Base-by-base conservation (phyloP, 176 grass and related monocot species). In the Alloteropsis semialata region DNA sequence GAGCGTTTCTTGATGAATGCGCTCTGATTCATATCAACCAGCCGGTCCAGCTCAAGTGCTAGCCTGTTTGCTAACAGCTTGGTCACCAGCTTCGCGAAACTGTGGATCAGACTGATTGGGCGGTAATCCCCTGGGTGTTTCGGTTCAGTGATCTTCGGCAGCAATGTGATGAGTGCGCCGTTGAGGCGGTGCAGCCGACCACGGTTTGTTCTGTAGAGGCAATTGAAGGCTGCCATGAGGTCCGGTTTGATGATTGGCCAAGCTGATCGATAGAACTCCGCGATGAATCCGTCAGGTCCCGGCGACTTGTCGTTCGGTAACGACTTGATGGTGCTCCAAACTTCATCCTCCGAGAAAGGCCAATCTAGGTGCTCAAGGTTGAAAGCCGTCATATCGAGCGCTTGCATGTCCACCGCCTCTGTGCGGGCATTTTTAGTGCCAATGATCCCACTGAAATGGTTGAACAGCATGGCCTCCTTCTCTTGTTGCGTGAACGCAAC, bases 361-460 rank as follows among this genome's bases (percentile, higher is more conserved):
- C 1, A 1, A 0, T 53, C 50, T 0, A 53, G 18, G 3, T 7
- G 18, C 6, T 19, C 5, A 0, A 21, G 18, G 0, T 22, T n/a
- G n/a, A n/a, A n/a, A n/a, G n/a, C n/a, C n/a, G n/a, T n/a, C n/a
- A n/a, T n/a, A n/a, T n/a, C n/a, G n/a, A n/a, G n/a, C n/a, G n/a
- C n/a, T n/a, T n/a, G n/a, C n/a, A n/a, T n/a, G n/a, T n/a, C n/a
- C n/a, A n/a, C n/a, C n/a, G n/a, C n/a, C n/a, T n/a, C n/a, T n/a
- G n/a, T n/a, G n/a, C n/a, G n/a, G n/a, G n/a, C n/a, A n/a, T n/a
- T n/a, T n/a, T n/a, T n/a, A n/a, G n/a, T n/a, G n/a, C n/a, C n/a
- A n/a, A n/a, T n/a, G n/a, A n/a, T n/a, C n/a, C n/a, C n/a, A n/a
- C n/a, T n/a, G n/a, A n/a, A n/a, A n/a, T n/a, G n/a, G n/a, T n/a